A percentile compares a stretch with the other conserved stretches of the same genome.
Evolutionary conservation across 352 stramenopile genomes (phyloP).

Genomic region (Phytophthora hybrid): DNA sequence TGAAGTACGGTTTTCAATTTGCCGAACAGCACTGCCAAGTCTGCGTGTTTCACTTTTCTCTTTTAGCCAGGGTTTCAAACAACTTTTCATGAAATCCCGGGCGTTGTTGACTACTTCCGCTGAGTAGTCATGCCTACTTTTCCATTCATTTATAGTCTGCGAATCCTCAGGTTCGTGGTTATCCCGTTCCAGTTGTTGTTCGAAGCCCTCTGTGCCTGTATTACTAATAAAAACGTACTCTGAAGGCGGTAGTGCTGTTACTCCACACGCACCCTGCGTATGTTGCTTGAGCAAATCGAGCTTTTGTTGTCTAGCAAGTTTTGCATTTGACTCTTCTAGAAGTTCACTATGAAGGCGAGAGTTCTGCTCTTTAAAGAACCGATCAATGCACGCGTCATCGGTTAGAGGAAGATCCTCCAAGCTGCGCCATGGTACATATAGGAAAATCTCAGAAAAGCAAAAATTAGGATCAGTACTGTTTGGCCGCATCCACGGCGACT

Average conservation of each 20-base stretch:
- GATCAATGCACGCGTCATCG: slow-evolving; percentile 12
- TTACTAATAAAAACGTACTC: slow-evolving; percentile 18
- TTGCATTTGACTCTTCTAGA: slow-evolving; percentile 13
- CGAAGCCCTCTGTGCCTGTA: neutral
- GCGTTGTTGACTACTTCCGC: neutral
- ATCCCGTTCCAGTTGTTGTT: neutral
- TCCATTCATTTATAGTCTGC: neutral
- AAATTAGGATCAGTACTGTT: slow-evolving; percentile 4
- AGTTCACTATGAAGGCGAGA: neutral
- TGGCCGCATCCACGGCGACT: no score
- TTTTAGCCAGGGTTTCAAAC: slow-evolving; percentile 4
- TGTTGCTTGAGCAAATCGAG: slow-evolving; percentile 9
- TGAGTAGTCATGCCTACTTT: slow-evolving; percentile 7
- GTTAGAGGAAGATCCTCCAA: slow-evolving; percentile 3
- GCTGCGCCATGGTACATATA: slow-evolving; percentile 4
- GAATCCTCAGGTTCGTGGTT: neutral
- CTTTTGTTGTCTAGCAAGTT: slow-evolving; percentile 5
- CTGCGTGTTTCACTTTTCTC: neutral
- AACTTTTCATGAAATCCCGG: neutral
- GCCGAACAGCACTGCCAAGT: neutral
- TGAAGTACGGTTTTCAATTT: neutral
- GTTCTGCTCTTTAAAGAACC: slow-evolving; percentile 5
- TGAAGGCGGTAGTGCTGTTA: slow-evolving; percentile 3
- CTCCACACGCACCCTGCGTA: neutral
- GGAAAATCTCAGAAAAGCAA: slow-evolving; percentile 11